Conservation (phyloP, 371 early-diverging fungal species). For the Mortierella sp. region DNA sequence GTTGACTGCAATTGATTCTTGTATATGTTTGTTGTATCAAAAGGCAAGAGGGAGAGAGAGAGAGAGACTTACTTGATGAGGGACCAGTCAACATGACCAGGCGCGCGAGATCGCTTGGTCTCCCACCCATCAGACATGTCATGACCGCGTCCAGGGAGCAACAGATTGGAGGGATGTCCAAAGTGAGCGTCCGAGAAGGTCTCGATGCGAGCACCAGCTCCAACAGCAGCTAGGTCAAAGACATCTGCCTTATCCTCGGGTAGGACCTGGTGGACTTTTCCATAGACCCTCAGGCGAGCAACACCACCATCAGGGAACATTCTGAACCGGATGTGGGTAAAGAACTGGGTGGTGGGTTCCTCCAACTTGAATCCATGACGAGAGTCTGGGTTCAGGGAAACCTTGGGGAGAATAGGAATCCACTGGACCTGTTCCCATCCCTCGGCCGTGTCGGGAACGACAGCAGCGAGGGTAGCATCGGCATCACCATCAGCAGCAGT, state of each 20-base stretch:
- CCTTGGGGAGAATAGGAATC: conserved; percentile 80
- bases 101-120: conserved; percentile 73
- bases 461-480: conserved; percentile 9
- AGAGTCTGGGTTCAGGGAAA: conserved; percentile 66
- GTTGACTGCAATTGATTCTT: too few relatives aligned
- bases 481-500: conserved; percentile 29
- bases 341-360: conserved; percentile 57
- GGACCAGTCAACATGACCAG: conserved; percentile 78
- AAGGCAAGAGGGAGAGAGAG: background rate
- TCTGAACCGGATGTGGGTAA: conserved; percentile 81
- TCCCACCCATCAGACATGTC: conserved; percentile 84
- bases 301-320: conserved; percentile 93
- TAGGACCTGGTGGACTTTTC: conserved; percentile 79
- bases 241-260: conserved; percentile 61
- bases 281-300: conserved; percentile 84
- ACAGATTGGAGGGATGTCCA: conserved; percentile 75
- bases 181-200: conserved; percentile 80
- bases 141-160: conserved; percentile 79
- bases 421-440: conserved; percentile 63
- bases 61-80: conserved; percentile 30
- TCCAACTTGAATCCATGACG: conserved; percentile 79
- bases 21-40: background rate
- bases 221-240: conserved; percentile 81
- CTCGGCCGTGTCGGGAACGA: conserved; percentile 17
- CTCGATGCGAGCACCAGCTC: conserved; percentile 79